These are phyloP conservation scores for Hypoxylon sp. DNA, from an alignment of 2,329 filamentous ascomycete genomes.

Conservation along the genomic window DNA sequence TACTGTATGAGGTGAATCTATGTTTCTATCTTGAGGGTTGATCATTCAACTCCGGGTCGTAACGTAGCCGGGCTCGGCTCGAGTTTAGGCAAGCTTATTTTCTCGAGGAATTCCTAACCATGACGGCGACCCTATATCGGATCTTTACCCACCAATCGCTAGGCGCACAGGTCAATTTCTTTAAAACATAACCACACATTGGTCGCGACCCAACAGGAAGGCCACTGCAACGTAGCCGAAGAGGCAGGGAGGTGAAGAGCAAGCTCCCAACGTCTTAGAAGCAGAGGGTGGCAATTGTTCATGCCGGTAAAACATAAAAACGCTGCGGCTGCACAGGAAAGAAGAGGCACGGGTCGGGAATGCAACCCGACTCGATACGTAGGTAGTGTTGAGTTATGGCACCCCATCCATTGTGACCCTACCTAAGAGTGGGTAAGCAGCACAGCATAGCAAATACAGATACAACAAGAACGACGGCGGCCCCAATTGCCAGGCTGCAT, in stretches of 20 bases:
- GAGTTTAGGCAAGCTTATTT: slow-evolving; percentile 36
- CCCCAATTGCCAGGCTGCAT: slow-evolving; percentile 49
- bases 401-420: slow-evolving; percentile 40
- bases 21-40: slow-evolving; percentile 31
- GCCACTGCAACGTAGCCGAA: slow-evolving; percentile 42
- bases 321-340: slow-evolving; percentile 47
- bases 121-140: slow-evolving; percentile 37
- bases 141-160: slow-evolving; percentile 36
- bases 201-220: slow-evolving; percentile 44
- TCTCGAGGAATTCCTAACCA: slow-evolving; percentile 33
- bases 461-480: slow-evolving; percentile 40
- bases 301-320: slow-evolving; percentile 51
- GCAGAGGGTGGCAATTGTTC: slow-evolving; percentile 46
- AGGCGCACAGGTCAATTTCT: slow-evolving; percentile 39
- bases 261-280: slow-evolving; percentile 34
- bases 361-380: slow-evolving; percentile 48
- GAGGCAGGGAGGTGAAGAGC: slow-evolving; percentile 31
- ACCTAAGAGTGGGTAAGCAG: slow-evolving; percentile 40
- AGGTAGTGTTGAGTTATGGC: slow-evolving; percentile 39
- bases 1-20: slow-evolving; percentile 45
- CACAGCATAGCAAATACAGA: slow-evolving; percentile 40
- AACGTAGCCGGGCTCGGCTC: slow-evolving; percentile 36
- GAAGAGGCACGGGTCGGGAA: slow-evolving; percentile 47
- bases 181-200: slow-evolving; percentile 41
- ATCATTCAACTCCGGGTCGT: slow-evolving; percentile 39